These are phyloP conservation scores for Linum lewisii DNA, from an alignment of 345 rosid genomes.

Conservation along the genomic window DNA sequence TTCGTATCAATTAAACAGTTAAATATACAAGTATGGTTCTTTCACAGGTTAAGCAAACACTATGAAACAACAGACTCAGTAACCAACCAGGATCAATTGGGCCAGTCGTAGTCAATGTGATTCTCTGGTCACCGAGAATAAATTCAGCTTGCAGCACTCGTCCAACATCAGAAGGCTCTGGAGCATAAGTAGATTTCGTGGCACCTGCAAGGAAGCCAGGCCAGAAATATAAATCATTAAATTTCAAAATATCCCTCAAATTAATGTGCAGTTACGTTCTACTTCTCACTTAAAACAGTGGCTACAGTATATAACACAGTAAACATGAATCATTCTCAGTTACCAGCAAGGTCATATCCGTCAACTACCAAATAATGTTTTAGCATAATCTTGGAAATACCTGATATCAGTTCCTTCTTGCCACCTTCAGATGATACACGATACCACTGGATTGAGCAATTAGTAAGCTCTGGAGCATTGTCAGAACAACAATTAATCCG, in stretches of 20 bases:
- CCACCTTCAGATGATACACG: constrained; percentile 63
- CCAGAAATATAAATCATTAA: constrained; percentile 7
- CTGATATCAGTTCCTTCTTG: constrained; percentile 83
- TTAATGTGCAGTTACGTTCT: background rate
- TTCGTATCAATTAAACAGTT: constrained; percentile 2
- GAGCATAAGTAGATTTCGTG: constrained; percentile 81
- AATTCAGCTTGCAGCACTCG: constrained; percentile 64
- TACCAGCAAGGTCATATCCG: background rate
- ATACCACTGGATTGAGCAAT: constrained; percentile 76
- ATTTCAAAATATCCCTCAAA: background rate
- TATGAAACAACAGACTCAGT: constrained; percentile 14
- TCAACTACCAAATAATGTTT: background rate
- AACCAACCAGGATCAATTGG: constrained; percentile 74
- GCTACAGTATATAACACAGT: too few species aligned
- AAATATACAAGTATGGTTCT: background rate
- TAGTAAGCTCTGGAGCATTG: constrained; percentile 58
- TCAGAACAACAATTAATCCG: constrained; percentile 56
- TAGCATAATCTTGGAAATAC: constrained; percentile 19
- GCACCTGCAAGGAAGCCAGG: constrained; percentile 53
- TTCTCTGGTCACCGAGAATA: constrained; percentile 33
- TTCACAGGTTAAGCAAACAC: constrained; percentile 1
- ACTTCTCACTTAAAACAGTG: too few species aligned
- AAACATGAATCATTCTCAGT: too few species aligned
- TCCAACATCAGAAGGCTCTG: constrained; percentile 89
- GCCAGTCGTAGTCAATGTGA: constrained; percentile 54